Conservation (phyloP, 768 basidiomycete species). For the Coprinopsis cinerea region DNA sequence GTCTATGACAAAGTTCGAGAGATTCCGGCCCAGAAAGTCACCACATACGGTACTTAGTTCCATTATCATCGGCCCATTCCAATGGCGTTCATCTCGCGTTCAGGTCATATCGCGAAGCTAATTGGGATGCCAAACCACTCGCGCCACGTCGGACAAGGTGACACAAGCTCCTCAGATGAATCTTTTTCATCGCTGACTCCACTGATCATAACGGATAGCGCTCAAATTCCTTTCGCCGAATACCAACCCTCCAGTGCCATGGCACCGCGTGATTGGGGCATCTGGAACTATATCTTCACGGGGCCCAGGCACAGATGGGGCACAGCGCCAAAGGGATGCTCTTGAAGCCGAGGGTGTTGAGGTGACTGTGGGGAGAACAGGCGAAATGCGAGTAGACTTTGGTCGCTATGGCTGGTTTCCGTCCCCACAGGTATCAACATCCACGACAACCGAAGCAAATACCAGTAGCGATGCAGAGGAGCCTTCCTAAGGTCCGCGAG, state of each 20-base stretch:
- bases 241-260: constrained; percentile 64
- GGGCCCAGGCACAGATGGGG: constrained; percentile 78
- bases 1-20: constrained; percentile 69
- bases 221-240: constrained; percentile 65
- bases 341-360: constrained; percentile 81
- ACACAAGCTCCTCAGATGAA: constrained; percentile 21
- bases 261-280: constrained; percentile 73
- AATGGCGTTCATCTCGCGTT: neutral
- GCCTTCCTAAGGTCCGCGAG: no score
- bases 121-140: constrained; percentile 76
- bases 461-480: no score
- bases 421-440: constrained; percentile 13
- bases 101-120: constrained; percentile 76
- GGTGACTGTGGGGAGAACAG: constrained; percentile 51
- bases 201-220: constrained; percentile 36
- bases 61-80: neutral
- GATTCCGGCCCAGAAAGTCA: constrained; percentile 64
- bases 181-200: neutral
- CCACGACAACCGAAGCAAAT: no score
- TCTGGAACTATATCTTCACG: constrained; percentile 75
- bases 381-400: constrained; percentile 55
- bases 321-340: constrained; percentile 66
- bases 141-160: constrained; percentile 82
- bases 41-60: constrained; percentile 58
- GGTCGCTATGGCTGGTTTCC: constrained; percentile 67